Percentiles rank a stretch among this genome's conserved stretches.
Conservation (phyloP, 495 filamentous ascomycete species). For the Alectoria sarmentosa region DNA sequence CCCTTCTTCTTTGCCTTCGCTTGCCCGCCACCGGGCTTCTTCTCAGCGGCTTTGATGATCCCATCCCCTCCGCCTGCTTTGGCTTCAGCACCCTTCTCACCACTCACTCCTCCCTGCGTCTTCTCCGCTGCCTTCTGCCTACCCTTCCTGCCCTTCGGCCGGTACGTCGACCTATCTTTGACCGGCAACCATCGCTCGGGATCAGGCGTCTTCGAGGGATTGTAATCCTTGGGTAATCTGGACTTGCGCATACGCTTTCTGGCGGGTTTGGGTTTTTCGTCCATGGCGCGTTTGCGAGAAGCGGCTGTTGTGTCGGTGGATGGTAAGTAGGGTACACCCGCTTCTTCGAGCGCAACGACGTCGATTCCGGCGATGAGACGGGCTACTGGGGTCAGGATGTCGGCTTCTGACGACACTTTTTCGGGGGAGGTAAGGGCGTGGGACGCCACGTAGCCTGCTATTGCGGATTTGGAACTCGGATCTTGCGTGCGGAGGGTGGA, state of each 20-base stretch:
- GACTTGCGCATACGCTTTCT: constrained; percentile 63
- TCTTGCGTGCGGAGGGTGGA: constrained; percentile 54
- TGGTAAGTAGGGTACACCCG: constrained; percentile 63
- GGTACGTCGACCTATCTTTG: constrained; percentile 77
- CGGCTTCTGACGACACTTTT: constrained; percentile 52
- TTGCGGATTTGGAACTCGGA: constrained; percentile 54
- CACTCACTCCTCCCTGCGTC: constrained; percentile 78
- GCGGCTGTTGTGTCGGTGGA: constrained; percentile 30
- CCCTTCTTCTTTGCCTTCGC: constrained; percentile 65
- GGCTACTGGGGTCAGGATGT: constrained; percentile 56
- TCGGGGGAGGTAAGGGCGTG: constrained; percentile 53
- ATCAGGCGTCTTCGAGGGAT: constrained; percentile 66
- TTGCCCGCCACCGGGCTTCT: constrained; percentile 37
- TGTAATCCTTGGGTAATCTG: constrained; percentile 72
- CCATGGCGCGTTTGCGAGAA: constrained; percentile 52
- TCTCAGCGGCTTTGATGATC: constrained; percentile 33
- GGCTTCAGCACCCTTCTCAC: constrained; percentile 59
- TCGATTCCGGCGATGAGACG: constrained; percentile 62
- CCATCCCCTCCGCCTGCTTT: constrained; percentile 49
- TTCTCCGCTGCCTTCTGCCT: constrained; percentile 69
- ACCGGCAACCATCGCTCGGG: constrained; percentile 91
- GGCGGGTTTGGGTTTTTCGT: constrained; percentile 39
- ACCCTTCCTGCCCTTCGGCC: constrained; percentile 85
- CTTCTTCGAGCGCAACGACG: constrained; percentile 59
- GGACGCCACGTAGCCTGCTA: constrained; percentile 78